Evolutionary conservation across 2,329 filamentous ascomycete species (phyloP).

Genomic region (Colletotrichum sp.): DNA sequence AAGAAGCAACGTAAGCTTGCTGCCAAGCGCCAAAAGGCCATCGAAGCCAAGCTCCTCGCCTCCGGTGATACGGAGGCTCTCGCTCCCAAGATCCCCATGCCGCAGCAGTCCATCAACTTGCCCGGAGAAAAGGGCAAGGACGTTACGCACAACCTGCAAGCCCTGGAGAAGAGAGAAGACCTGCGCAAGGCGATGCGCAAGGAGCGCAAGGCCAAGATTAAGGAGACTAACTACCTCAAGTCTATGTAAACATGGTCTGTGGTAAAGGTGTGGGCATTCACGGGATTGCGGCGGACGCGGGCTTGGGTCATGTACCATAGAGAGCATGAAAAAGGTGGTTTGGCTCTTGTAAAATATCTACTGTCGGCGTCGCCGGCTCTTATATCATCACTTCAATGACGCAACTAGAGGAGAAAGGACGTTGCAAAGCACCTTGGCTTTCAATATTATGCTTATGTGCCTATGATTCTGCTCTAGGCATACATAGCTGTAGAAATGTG

Average conservation of each 20-base stretch:
- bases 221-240: constrained; percentile 87
- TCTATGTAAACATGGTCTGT: constrained; percentile 61
- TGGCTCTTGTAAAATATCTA: constrained; percentile 18
- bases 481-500: neutral
- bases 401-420: neutral
- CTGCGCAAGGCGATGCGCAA: constrained; percentile 75
- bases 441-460: neutral
- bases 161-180: constrained; percentile 60
- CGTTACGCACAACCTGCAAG: constrained; percentile 50
- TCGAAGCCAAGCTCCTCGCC: constrained; percentile 65
- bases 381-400: constrained; percentile 6
- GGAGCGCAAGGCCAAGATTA: constrained; percentile 78
- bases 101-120: constrained; percentile 80
- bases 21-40: constrained; percentile 64
- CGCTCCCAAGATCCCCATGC: constrained; percentile 73
- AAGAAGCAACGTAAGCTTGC: constrained; percentile 80
- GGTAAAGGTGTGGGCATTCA: neutral
- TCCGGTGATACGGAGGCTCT: constrained; percentile 71
- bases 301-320: constrained; percentile 9
- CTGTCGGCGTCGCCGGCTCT: constrained; percentile 3
- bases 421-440: neutral
- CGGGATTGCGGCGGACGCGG: neutral
- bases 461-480: neutral
- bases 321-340: neutral
- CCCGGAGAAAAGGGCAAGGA: constrained; percentile 53